Percentiles rank a stretch among this genome's conserved stretches.
phyloP scores from a whole-genome alignment of 768 basidiomycete species.

The Russula sp. region DNA sequence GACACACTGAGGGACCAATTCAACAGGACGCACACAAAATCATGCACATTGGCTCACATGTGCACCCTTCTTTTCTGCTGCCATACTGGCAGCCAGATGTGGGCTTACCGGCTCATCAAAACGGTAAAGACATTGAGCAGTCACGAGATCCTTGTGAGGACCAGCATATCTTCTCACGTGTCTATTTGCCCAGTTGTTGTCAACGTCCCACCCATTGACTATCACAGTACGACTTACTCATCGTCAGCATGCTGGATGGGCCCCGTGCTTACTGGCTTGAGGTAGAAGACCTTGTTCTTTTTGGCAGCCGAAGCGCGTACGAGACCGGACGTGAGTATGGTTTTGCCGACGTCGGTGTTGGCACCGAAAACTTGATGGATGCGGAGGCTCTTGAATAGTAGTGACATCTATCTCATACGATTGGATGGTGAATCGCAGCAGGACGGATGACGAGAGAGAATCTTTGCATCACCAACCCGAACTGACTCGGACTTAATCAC shows the following conservation, averaged over 20 bases:
- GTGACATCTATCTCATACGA: too few species aligned
- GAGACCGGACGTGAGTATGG: constrained; percentile 81
- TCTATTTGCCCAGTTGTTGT: constrained; percentile 35
- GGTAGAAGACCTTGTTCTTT: constrained; percentile 52
- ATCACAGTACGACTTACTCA: constrained; percentile 37
- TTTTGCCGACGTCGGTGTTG: constrained; percentile 54
- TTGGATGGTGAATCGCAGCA: too few species aligned
- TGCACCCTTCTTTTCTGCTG: constrained; percentile 30
- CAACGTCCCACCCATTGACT: neutral
- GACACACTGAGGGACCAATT: constrained; percentile 5
- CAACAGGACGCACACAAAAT: neutral
- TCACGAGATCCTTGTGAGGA: constrained; percentile 36
- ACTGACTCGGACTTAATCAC: too few species aligned
- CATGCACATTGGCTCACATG: constrained; percentile 27
- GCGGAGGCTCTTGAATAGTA: too few species aligned
- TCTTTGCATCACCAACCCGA: too few species aligned
- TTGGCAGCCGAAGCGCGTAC: constrained; percentile 65
- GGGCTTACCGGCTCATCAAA: constrained; percentile 91
- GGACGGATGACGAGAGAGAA: too few species aligned
- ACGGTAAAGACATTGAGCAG: constrained; percentile 69
- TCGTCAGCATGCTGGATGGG: constrained; percentile 77
- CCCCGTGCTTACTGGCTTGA: constrained; percentile 94
- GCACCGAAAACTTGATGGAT: too few species aligned
- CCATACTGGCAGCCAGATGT: constrained; percentile 71
- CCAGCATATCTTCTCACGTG: constrained; percentile 57